Evolutionary conservation across 192 early-diverging fungal species (phyloP), one percentile per base, ranked within the genome.

Genomic region (Backusella westeae): DNA sequence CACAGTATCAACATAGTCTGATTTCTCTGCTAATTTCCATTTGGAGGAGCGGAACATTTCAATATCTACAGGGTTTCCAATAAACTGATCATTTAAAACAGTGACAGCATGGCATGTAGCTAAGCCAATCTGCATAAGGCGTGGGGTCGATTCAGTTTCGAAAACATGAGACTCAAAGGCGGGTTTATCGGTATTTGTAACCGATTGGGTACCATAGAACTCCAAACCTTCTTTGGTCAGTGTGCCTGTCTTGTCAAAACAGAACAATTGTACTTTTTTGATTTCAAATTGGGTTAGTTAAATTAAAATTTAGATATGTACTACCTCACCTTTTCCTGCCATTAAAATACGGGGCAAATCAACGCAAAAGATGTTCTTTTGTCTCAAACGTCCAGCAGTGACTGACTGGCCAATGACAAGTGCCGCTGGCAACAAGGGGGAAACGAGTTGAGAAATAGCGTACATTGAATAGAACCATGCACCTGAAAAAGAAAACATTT

Each of bases 161-260:
- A 26, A 8, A 29, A 63, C 12, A 63, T 63, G 56, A 23, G 56
- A 63, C 19, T 38, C 71, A 59, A 85, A 85, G 0, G 46, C n/a
- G 17, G 76, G 71, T 63, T 63, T 63, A 21, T 59, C 66, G 17
- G 15, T 21, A 39, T n/a, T 36, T 49, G 39, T 17, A 2, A 82
- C 63, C 10, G 78, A 71, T 59, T 82, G 72, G 21, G 67, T 78
- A 63, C 85, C 85, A 75, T 76, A 80, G 74, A 91, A 92, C 69
- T 91, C 86, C 23, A 93, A 83, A n/a, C 91, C 91, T 77, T 93
- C 91, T 74, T 88, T 89, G 8, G 90, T 93, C 38, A 93, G 77
- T n/a, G 91, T 93, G 35, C 91, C 91, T 42, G 90, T 90, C 80
- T 92, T 91, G 74, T 91, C 91, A 74, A 92, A 92, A 78, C 88